These are phyloP conservation scores for Xylaria sp. DNA, from an alignment of 2,329 filamentous ascomycete genomes.

Conservation along the genomic window DNA sequence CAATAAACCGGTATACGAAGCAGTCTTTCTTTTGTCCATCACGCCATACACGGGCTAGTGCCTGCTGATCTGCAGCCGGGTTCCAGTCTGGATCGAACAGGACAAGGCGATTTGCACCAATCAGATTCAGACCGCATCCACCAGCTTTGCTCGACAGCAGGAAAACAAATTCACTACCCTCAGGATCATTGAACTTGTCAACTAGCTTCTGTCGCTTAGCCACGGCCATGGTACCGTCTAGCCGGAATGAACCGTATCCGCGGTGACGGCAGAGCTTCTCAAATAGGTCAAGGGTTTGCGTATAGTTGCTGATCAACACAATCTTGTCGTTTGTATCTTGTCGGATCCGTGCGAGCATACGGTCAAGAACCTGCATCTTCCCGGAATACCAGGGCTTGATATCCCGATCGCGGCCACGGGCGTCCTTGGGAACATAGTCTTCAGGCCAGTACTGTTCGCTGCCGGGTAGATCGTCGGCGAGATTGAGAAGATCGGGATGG, in stretches of 20 bases:
- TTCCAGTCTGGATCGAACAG: slow-evolving; percentile 99
- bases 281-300: slow-evolving; percentile 93
- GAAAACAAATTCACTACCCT: slow-evolving; percentile 91
- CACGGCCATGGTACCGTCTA: slow-evolving; percentile 98
- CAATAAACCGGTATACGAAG: slow-evolving; percentile 99
- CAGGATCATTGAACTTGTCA: slow-evolving; percentile 95
- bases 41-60: slow-evolving; percentile 96
- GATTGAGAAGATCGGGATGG: slow-evolving; percentile 90
- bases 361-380: slow-evolving; percentile 98
- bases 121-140: slow-evolving; percentile 88
- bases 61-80: slow-evolving; percentile 96
- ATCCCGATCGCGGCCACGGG: slow-evolving; percentile 88
- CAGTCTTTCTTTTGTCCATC: slow-evolving; percentile 99
- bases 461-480: slow-evolving; percentile 85
- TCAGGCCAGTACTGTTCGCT: slow-evolving; percentile 84
- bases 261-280: slow-evolving; percentile 88
- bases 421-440: slow-evolving; percentile 88
- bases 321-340: slow-evolving; percentile 99
- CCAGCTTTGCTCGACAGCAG: slow-evolving; percentile 96
- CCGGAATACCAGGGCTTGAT: slow-evolving; percentile 96
- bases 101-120: slow-evolving; percentile 82
- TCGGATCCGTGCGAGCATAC: slow-evolving; percentile 95
- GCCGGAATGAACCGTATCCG: slow-evolving; percentile 84
- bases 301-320: slow-evolving; percentile 98
- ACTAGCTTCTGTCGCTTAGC: slow-evolving; percentile 97